Evolutionary conservation across 305 asterid genomes (phyloP).

Genomic region (Rubia tinctorum): DNA sequence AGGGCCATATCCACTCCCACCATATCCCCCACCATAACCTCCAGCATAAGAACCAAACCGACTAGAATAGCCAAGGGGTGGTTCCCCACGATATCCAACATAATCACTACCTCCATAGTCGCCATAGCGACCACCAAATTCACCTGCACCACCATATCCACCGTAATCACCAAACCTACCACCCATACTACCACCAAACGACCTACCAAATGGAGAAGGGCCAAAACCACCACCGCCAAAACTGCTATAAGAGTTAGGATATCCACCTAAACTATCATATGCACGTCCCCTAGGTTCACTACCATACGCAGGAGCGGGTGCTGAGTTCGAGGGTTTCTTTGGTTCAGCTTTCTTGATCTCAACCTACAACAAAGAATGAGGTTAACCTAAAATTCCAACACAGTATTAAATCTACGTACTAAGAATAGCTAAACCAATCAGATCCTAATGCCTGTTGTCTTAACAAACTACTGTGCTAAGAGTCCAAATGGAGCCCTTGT

Average conservation of each 20-base stretch:
- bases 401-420: constrained; percentile 40
- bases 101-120: constrained; percentile 70
- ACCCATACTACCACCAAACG: constrained; percentile 68
- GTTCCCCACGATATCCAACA: constrained; percentile 70
- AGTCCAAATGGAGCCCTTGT: background rate
- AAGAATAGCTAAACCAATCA: constrained; percentile 19
- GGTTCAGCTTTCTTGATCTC: constrained; percentile 99
- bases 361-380: constrained; percentile 99
- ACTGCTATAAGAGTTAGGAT: constrained; percentile 60
- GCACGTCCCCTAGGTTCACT: constrained; percentile 93
- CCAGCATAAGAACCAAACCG: constrained; percentile 81
- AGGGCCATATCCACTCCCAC: constrained; percentile 66
- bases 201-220: constrained; percentile 85
- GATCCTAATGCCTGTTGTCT: constrained; percentile 6
- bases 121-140: constrained; percentile 76
- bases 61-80: constrained; percentile 70
- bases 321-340: constrained; percentile 98
- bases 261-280: constrained; percentile 80
- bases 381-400: constrained; percentile 80
- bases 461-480: background rate
- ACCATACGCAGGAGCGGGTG: constrained; percentile 75
- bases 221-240: constrained; percentile 76
- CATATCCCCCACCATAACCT: constrained; percentile 65
- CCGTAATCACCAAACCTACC: constrained; percentile 82
- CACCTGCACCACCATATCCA: constrained; percentile 53